Conservation (phyloP, 2,329 filamentous ascomycete species). For the Thielaviopsis euricoi region DNA sequence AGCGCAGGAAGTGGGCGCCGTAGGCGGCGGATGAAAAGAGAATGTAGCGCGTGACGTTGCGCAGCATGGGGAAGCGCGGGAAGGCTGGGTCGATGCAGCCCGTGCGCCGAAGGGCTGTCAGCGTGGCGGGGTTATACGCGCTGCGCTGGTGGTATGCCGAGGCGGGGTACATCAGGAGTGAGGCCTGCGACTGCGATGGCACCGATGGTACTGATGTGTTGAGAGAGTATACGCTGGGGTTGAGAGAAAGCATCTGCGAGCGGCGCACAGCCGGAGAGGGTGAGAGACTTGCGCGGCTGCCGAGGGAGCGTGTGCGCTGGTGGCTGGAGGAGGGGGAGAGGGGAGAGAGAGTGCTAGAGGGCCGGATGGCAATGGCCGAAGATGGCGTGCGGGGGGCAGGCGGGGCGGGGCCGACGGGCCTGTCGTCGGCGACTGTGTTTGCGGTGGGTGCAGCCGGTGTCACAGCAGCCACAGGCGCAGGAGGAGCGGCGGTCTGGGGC, state of each 20-base stretch:
- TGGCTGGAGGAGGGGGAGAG: not conserved
- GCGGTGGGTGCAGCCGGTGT: not conserved
- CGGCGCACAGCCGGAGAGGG: slow-evolving; percentile 1
- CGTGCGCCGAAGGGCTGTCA: slow-evolving; percentile 31
- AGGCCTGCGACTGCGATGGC: slow-evolving; percentile 30
- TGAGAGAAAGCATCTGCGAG: slow-evolving; percentile 16
- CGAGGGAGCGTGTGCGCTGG: slow-evolving; percentile 1
- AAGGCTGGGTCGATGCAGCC: slow-evolving; percentile 43
- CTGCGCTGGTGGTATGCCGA: slow-evolving; percentile 29
- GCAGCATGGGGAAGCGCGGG: slow-evolving; percentile 39
- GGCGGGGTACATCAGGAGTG: slow-evolving; percentile 28
- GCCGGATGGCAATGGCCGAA: slow-evolving; percentile 4
- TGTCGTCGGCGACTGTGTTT: not conserved
- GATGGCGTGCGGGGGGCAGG: slow-evolving; percentile 14
- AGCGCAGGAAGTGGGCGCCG: slow-evolving; percentile 43
- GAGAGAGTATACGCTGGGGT: slow-evolving; percentile 44
- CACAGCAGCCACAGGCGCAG: no score
- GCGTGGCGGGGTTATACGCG: slow-evolving; percentile 31
- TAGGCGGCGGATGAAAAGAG: slow-evolving; percentile 51
- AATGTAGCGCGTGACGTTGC: slow-evolving; percentile 48
- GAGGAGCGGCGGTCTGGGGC: no score
- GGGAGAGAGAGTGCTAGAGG: not conserved
- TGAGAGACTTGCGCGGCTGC: slow-evolving; percentile 4
- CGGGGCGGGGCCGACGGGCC: slow-evolving; percentile 11
- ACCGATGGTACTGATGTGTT: slow-evolving; percentile 28